Evolutionary conservation across 805 yeast genomes (phyloP).

Genomic region (Nakazawaea holstii): DNA sequence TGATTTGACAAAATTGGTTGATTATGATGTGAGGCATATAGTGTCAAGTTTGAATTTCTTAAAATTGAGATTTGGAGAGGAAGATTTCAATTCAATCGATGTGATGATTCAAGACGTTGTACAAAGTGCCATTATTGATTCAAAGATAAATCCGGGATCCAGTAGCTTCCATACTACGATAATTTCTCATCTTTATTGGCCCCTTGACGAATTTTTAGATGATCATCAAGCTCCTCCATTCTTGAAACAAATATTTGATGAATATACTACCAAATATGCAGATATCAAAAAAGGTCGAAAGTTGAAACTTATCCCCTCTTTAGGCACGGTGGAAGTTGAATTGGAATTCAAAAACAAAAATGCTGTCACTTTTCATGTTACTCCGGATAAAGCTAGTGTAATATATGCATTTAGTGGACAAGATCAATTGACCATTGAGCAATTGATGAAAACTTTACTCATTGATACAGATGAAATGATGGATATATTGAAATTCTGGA

Average conservation of each 20-base stretch:
- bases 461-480: conserved; percentile 11
- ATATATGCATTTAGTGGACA: conserved; percentile 40
- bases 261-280: conserved; percentile 39
- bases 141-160: conserved; percentile 25
- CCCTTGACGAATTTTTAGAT: conserved; percentile 38
- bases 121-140: conserved; percentile 46
- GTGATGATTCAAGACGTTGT: conserved; percentile 78
- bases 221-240: conserved; percentile 35
- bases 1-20: conserved; percentile 39
- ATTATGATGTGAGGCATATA: conserved; percentile 35
- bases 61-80: conserved; percentile 59
- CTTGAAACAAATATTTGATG: conserved; percentile 35
- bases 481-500: conserved; percentile 56
- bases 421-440: conserved; percentile 8
- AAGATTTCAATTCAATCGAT: conserved; percentile 63
- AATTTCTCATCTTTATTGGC: conserved; percentile 82
- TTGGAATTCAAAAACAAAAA: conserved; percentile 47
- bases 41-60: conserved; percentile 43
- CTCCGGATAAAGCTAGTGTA: conserved; percentile 68
- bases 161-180: conserved; percentile 47
- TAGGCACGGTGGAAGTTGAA: conserved; percentile 59
- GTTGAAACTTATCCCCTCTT: conserved; percentile 48
- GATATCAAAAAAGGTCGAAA: conserved; percentile 50
- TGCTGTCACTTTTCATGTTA: conserved; percentile 36
- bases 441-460: not conserved